Percentiles rank a stretch among this genome's conserved stretches.
These are phyloP conservation scores for Sugiyamaella marilandica DNA, from an alignment of 805 yeast species.

Conservation along the genomic window DNA sequence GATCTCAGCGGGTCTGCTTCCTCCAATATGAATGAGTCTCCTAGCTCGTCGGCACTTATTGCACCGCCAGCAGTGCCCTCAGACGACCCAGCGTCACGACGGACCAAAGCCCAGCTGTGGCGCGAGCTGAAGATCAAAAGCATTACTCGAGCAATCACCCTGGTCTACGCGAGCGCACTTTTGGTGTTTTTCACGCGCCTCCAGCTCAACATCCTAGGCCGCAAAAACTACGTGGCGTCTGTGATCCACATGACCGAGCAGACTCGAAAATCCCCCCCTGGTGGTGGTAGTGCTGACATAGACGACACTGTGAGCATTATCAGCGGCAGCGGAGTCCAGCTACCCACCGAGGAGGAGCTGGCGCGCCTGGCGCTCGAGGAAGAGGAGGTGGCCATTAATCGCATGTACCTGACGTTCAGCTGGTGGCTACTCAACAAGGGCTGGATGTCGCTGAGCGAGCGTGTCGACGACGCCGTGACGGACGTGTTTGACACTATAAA, in stretches of 20 bases:
- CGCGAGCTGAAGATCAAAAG: constrained; percentile 70
- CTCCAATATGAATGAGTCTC: constrained; percentile 13
- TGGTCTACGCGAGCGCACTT: constrained; percentile 63
- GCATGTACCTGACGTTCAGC: constrained; percentile 76
- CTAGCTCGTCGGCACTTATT: background rate
- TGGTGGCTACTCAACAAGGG: constrained; percentile 95
- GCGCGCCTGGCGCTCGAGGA: constrained; percentile 25
- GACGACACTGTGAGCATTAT: constrained; percentile 20
- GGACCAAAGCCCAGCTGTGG: constrained; percentile 73
- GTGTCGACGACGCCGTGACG: constrained; percentile 53
- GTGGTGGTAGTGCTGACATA: constrained; percentile 20
- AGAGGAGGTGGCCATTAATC: constrained; percentile 44
- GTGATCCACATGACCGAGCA: constrained; percentile 65
- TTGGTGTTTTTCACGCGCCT: constrained; percentile 74
- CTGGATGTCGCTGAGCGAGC: constrained; percentile 54
- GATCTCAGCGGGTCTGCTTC: constrained; percentile 4
- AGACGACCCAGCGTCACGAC: constrained; percentile 23
- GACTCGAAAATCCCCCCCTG: background rate
- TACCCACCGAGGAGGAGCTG: constrained; percentile 26
- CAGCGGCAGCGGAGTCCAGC: constrained; percentile 18
- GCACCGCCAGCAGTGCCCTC: constrained; percentile 16
- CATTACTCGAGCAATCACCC: constrained; percentile 64
- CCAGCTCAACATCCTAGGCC: constrained; percentile 82
- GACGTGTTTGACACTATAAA: constrained; percentile 57
- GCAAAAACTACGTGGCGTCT: constrained; percentile 76